A percentile compares a stretch with the other conserved stretches of the same genome.
phyloP scores from a whole-genome alignment of 148 eudicot genomes.

The Tetragonia tetragonoides region DNA sequence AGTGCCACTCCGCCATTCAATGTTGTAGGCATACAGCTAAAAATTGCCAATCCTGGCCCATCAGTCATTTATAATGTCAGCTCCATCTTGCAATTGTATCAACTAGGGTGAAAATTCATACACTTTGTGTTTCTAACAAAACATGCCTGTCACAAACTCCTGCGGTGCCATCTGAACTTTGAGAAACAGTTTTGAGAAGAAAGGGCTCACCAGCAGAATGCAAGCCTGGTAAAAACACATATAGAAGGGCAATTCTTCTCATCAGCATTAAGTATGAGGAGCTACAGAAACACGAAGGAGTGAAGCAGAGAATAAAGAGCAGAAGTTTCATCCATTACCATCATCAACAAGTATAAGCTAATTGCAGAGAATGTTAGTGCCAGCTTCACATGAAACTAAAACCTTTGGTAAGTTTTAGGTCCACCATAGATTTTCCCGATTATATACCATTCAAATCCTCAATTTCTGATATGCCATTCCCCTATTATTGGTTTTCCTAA shows the following conservation, averaged over 20 bases:
- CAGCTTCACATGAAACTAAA: background rate
- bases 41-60: constrained; percentile 40
- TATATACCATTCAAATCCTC: too few relatives aligned
- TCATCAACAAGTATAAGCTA: background rate
- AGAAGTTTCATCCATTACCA: background rate
- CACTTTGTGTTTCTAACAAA: background rate
- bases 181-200: constrained; percentile 38
- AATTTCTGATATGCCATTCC: too few relatives aligned
- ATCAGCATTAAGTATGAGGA: background rate
- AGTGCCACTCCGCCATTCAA: constrained; percentile 48
- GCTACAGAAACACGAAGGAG: background rate
- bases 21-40: constrained; percentile 46
- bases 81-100: constrained; percentile 13
- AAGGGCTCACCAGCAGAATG: constrained; percentile 37
- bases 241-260: background rate
- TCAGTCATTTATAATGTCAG: constrained; percentile 23
- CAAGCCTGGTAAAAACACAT: constrained; percentile 28
- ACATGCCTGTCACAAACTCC: constrained; percentile 46
- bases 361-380: too few relatives aligned
- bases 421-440: background rate
- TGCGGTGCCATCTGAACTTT: constrained; percentile 41
- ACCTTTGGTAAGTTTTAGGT: background rate
- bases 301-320: background rate
- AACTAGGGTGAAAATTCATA: background rate
- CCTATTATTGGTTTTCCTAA: too few relatives aligned